These are phyloP conservation scores for Plasmodium berghei DNA, from an alignment of 169 alveolate species.

Conservation along the genomic window DNA sequence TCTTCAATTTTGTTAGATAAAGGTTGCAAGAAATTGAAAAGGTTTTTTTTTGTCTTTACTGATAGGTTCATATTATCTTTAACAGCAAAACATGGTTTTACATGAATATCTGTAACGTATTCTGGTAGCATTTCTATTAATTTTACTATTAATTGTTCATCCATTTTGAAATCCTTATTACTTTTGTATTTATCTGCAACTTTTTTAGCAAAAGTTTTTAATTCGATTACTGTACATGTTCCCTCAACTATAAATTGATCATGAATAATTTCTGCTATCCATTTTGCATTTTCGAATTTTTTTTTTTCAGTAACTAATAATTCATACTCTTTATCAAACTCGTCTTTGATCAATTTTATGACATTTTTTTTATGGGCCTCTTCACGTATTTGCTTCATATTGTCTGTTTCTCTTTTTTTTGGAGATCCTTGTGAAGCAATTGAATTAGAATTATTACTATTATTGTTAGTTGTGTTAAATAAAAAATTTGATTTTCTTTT, in stretches of 20 bases:
- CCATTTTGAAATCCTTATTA: conserved; percentile 38
- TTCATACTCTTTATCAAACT: conserved; percentile 65
- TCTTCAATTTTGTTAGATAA: conserved; percentile 28
- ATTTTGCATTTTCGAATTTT: conserved; percentile 69
- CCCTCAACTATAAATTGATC: conserved; percentile 60
- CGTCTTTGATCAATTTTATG: conserved; percentile 42
- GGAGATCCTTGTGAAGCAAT: conserved; percentile 24
- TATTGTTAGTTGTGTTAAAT: neutral
- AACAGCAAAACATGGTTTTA: conserved; percentile 61
- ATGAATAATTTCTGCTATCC: conserved; percentile 75
- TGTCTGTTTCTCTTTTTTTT: conserved; percentile 59
- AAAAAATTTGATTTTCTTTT: conserved; percentile 24
- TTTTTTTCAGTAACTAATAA: conserved; percentile 44
- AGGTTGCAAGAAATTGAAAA: conserved; percentile 50
- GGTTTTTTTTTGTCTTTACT: conserved; percentile 48
- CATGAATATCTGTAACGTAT: conserved; percentile 26
- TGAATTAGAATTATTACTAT: neutral
- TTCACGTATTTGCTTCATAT: conserved; percentile 60
- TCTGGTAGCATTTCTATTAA: conserved; percentile 45
- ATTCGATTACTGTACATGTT: conserved; percentile 36
- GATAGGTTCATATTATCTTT: conserved; percentile 39
- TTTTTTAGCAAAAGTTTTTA: conserved; percentile 46
- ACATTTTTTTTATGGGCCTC: conserved; percentile 73
- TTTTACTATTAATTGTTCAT: conserved; percentile 36
- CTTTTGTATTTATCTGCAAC: conserved; percentile 64